Conservation (phyloP, 768 basidiomycete species). For the Auriculariales sp. region DNA sequence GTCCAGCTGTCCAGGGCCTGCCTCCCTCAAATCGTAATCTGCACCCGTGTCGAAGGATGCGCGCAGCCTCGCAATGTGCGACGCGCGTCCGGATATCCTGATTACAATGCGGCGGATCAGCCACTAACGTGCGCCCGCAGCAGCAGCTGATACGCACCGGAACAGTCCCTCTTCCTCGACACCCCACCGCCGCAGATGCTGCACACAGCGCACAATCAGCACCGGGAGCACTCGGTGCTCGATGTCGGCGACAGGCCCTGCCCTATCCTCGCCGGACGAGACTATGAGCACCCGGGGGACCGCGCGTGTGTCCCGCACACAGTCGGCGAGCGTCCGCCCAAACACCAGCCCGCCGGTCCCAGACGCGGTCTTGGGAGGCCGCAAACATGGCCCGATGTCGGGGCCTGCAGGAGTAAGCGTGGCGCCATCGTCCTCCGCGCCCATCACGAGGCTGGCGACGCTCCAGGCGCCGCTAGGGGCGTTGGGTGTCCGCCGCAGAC, state of each 20-base stretch:
- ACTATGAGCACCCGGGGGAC: constrained; percentile 13
- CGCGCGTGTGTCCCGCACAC: constrained; percentile 34
- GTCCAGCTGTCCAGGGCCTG: constrained; percentile 75
- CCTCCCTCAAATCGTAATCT: constrained; percentile 70
- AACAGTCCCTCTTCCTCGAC: constrained; percentile 78
- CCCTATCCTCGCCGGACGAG: constrained; percentile 9
- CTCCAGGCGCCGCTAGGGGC: constrained; percentile 47
- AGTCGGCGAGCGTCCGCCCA: constrained; percentile 38
- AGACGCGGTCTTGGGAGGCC: constrained; percentile 33
- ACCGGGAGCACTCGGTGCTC: constrained; percentile 52
- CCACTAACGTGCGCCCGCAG: background rate
- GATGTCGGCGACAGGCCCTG: constrained; percentile 6
- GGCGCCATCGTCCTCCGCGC: constrained; percentile 11
- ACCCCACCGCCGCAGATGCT: constrained; percentile 73
- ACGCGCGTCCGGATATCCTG: constrained; percentile 72
- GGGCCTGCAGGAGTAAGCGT: constrained; percentile 29
- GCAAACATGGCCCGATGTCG: constrained; percentile 36
- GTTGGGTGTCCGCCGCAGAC: constrained; percentile 37
- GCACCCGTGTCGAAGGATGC: constrained; percentile 78
- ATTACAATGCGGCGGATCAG: constrained; percentile 6
- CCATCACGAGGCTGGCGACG: constrained; percentile 25
- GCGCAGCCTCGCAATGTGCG: constrained; percentile 61
- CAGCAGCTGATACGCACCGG: constrained; percentile 33
- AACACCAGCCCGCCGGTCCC: constrained; percentile 45
- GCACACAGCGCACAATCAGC: constrained; percentile 65